A percentile compares a stretch with the other conserved stretches of the same genome.
Conservation (phyloP, 1,139 yeast genomes). For the Saccharomyces hybrid region DNA sequence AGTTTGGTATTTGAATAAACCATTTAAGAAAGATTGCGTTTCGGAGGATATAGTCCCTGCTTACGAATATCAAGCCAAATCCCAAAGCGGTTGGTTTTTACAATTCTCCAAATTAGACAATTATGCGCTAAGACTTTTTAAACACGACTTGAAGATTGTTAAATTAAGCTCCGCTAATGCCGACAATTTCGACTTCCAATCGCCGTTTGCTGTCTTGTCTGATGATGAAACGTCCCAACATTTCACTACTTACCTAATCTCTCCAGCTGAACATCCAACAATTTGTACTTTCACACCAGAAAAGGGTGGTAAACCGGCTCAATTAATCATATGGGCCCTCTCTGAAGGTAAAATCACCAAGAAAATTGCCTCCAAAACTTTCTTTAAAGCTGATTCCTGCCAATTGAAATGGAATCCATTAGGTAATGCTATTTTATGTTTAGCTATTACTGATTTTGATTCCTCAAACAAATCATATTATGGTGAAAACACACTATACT, state of each 20-base stretch:
- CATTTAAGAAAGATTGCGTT: conserved; percentile 11
- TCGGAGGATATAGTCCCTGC: conserved; percentile 39
- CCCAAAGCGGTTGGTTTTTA: conserved; percentile 72
- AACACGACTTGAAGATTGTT: conserved; percentile 33
- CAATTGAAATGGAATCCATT: conserved; percentile 86
- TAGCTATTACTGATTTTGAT: conserved; percentile 95
- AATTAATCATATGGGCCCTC: conserved; percentile 69
- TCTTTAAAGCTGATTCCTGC: conserved; percentile 93
- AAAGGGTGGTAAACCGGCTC: conserved; percentile 76
- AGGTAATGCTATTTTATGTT: conserved; percentile 89
- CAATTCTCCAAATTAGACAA: conserved; percentile 32
- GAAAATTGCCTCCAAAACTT: conserved; percentile 78
- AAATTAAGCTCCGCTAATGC: conserved; percentile 54
- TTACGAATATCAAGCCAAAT: conserved; percentile 67
- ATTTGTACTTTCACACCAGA: conserved; percentile 89
- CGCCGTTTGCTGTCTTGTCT: conserved; percentile 55
- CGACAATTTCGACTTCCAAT: conserved; percentile 40
- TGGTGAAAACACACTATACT: conserved; percentile 89
- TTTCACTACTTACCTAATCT: conserved; percentile 53
- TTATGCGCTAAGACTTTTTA: conserved; percentile 25
- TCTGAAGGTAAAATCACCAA: conserved; percentile 57
- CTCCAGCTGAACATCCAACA: conserved; percentile 90
- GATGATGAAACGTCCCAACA: conserved; percentile 38
- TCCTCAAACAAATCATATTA: conserved; percentile 89
- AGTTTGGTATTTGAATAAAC: conserved; percentile 49